These are phyloP conservation scores for Microbotryomycetes sp. DNA, from an alignment of 1,284 basidiomycete genomes.

Conservation along the genomic window DNA sequence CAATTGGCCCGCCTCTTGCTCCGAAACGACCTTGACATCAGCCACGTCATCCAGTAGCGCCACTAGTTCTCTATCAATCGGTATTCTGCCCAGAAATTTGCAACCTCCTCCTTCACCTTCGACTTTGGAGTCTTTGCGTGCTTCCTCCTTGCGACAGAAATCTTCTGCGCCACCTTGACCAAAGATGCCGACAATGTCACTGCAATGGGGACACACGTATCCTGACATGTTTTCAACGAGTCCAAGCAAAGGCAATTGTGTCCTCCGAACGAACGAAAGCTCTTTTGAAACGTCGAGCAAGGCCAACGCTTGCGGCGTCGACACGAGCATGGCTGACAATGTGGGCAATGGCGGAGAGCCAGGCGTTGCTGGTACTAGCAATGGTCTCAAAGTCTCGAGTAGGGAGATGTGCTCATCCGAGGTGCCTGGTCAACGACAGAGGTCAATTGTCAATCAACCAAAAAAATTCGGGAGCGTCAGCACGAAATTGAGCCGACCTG, in stretches of 20 bases:
- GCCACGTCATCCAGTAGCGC: constrained; percentile 70
- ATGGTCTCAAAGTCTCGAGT: constrained; percentile 83
- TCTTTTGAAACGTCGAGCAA: constrained; percentile 93
- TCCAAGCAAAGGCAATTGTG: constrained; percentile 81
- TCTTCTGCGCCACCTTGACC: constrained; percentile 87
- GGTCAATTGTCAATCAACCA: background rate
- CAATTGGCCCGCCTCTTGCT: constrained; percentile 4
- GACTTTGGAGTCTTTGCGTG: constrained; percentile 14
- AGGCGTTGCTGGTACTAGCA: constrained; percentile 40
- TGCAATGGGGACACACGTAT: constrained; percentile 78
- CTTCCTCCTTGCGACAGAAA: constrained; percentile 34
- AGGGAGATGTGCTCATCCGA: constrained; percentile 97
- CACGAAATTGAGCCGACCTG: constrained; percentile 56
- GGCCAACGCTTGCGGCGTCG: constrained; percentile 95
- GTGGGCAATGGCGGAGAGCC: constrained; percentile 29
- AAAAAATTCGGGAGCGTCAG: background rate
- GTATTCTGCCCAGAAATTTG: constrained; percentile 78
- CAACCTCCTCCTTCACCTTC: constrained; percentile 51
- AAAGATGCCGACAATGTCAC: constrained; percentile 90
- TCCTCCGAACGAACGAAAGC: constrained; percentile 84
- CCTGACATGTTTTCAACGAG: constrained; percentile 99
- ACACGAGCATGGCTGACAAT: constrained; percentile 74
- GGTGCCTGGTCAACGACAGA: constrained; percentile 57
- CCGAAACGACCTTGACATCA: constrained; percentile 22
- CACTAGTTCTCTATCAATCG: constrained; percentile 89